phyloP scores from a whole-genome alignment of 202 grass and related monocot genomes.

The Eragrostis tef region DNA sequence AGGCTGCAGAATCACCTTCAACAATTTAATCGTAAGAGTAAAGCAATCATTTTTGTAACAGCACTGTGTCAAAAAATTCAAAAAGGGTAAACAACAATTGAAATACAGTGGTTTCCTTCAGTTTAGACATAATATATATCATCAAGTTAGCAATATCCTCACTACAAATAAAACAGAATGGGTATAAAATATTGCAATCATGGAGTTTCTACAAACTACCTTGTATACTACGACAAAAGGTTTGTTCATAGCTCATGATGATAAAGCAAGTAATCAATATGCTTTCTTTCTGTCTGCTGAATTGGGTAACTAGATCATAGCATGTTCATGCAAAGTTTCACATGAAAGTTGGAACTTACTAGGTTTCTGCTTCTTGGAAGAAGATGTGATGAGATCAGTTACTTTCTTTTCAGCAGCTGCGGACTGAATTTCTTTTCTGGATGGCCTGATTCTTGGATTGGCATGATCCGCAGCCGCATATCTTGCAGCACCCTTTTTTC shows the following conservation, averaged over 20 bases:
- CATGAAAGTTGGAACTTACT: slow-evolving; percentile 36
- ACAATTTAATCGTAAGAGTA: slow-evolving; percentile 5
- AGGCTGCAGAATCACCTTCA: slow-evolving; percentile 2
- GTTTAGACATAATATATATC: neutral
- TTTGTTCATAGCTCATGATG: neutral
- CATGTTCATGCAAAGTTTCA: neutral
- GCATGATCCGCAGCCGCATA: slow-evolving; percentile 40
- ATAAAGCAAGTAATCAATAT: slow-evolving; percentile 2
- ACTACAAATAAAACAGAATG: neutral
- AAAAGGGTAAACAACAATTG: neutral
- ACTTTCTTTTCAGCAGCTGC: slow-evolving; percentile 58
- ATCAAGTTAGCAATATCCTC: neutral
- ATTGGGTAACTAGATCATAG: neutral
- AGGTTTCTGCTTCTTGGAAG: slow-evolving; percentile 58
- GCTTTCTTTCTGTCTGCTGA: neutral
- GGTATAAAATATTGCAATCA: slow-evolving; percentile 25
- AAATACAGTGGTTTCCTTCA: neutral
- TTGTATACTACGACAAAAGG: neutral
- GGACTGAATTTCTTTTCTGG: slow-evolving; percentile 44
- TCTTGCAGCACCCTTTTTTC: slow-evolving; percentile 56
- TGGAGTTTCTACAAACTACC: neutral
- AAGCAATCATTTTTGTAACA: neutral
- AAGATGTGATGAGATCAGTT: slow-evolving; percentile 57
- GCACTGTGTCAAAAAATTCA: neutral
- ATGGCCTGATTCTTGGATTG: slow-evolving; percentile 40